phyloP scores from a whole-genome alignment of 2,329 filamentous ascomycete species.

The Paracoccidioides brasiliensis region DNA sequence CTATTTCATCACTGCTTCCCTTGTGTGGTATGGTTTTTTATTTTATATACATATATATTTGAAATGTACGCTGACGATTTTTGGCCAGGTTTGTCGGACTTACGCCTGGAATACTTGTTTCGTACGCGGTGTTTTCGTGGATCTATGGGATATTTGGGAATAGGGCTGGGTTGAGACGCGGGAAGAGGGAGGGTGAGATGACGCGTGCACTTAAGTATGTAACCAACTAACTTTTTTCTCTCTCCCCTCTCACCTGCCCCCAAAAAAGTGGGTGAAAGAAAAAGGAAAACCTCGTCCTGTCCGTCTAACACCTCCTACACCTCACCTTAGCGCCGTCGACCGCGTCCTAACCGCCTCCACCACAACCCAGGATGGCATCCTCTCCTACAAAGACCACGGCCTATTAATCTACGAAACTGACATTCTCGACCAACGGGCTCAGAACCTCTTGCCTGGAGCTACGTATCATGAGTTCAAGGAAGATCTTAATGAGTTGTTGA shows the following conservation, averaged over 20 bases:
- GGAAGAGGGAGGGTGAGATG: slow-evolving; percentile 54
- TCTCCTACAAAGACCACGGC: slow-evolving; percentile 88
- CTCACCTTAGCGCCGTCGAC: slow-evolving; percentile 55
- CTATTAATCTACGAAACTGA: slow-evolving; percentile 83
- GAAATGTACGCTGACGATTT: not conserved
- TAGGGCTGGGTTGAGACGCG: slow-evolving; percentile 53
- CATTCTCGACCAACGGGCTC: slow-evolving; percentile 57
- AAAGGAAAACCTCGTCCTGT: not conserved
- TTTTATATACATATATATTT: too few relatives aligned
- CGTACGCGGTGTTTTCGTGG: slow-evolving; percentile 61
- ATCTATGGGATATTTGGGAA: slow-evolving; percentile 55
- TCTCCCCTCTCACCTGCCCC: not conserved
- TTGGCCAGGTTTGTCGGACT: slow-evolving; percentile 65
- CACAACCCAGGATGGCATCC: slow-evolving; percentile 57
- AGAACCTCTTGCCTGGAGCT: slow-evolving; percentile 55
- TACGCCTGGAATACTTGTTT: slow-evolving; percentile 83
- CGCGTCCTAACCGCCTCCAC: slow-evolving; percentile 58
- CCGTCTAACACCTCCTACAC: not conserved
- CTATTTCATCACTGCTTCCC: slow-evolving; percentile 6
- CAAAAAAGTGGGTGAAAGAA: too few relatives aligned
- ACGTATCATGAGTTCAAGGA: slow-evolving; percentile 76
- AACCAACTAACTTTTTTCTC: not conserved
- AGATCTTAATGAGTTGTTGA: slow-evolving; percentile 74
- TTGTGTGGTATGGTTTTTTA: not conserved
- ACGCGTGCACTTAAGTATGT: slow-evolving; percentile 58